phyloP scores from a whole-genome alignment of 2,329 filamentous ascomycete species.

The Elsinoe fawcettii region DNA sequence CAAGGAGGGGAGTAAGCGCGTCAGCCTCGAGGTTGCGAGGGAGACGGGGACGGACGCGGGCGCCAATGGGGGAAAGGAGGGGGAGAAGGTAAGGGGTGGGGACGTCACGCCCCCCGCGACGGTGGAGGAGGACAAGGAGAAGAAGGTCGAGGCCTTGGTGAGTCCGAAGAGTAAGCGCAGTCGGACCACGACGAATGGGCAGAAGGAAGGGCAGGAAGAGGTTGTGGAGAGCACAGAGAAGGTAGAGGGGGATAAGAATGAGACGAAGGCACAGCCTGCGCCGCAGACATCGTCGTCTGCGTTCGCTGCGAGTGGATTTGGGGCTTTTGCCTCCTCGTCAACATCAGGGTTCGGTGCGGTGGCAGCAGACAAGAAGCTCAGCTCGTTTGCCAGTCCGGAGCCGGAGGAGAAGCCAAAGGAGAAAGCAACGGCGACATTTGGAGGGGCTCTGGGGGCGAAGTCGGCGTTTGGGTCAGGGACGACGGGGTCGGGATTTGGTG shows the following conservation, averaged over 20 bases:
- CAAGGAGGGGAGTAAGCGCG: slow-evolving; percentile 27
- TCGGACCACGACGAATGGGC: slow-evolving; percentile 24
- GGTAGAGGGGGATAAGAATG: slow-evolving; percentile 14
- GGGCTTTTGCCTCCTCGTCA: slow-evolving; percentile 34
- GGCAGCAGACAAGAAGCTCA: slow-evolving; percentile 22
- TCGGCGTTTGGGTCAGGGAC: slow-evolving; percentile 29
- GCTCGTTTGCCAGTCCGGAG: slow-evolving; percentile 26
- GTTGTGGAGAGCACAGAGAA: slow-evolving; percentile 19
- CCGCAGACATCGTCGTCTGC: slow-evolving; percentile 36
- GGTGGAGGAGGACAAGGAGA: slow-evolving; percentile 16
- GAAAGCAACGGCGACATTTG: slow-evolving; percentile 30
- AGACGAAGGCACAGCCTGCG: neutral
- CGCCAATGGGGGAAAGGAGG: slow-evolving; percentile 23
- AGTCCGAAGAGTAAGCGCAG: slow-evolving; percentile 46
- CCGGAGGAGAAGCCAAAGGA: slow-evolving; percentile 12
- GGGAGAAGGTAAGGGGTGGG: slow-evolving; percentile 19
- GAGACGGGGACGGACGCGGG: slow-evolving; percentile 18
- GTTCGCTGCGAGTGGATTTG: slow-evolving; percentile 46
- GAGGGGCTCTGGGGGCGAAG: slow-evolving; percentile 30
- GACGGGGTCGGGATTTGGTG: slow-evolving; percentile 27
- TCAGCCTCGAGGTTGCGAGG: neutral
- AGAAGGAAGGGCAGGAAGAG: slow-evolving; percentile 15
- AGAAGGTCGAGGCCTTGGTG: slow-evolving; percentile 21
- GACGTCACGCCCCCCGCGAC: neutral
- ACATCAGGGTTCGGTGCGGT: slow-evolving; percentile 33